Evolutionary conservation across 495 filamentous ascomycete species (phyloP).

Genomic region (Xylaria grammica): DNA sequence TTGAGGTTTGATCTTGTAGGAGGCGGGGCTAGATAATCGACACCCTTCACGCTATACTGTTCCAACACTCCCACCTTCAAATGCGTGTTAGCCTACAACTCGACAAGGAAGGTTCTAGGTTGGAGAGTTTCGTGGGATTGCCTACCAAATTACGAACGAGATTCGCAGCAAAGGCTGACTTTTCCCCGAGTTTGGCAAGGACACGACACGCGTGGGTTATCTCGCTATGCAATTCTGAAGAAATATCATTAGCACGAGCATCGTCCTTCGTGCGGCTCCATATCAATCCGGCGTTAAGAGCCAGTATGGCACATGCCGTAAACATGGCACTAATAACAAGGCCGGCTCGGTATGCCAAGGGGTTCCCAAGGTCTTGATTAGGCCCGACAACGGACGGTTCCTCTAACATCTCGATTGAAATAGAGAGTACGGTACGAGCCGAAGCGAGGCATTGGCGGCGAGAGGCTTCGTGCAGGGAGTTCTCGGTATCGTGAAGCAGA

Average conservation of each 20-base stretch:
- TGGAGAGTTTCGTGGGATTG: not conserved
- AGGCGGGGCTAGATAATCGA: not conserved
- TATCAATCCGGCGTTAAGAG: constrained; percentile 3
- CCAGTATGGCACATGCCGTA: constrained; percentile 18
- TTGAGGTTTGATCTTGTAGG: not conserved
- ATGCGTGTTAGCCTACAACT: not conserved
- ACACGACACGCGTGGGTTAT: constrained; percentile 15
- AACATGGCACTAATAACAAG: constrained; percentile 22
- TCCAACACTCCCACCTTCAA: constrained; percentile 11
- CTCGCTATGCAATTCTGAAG: constrained; percentile 1
- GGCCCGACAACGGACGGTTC: not conserved
- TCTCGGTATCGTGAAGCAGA: constrained; percentile 21
- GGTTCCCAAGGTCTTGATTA: not conserved
- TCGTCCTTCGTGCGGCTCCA: not conserved
- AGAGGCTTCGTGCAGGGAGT: constrained; percentile 10
- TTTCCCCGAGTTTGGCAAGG: constrained; percentile 16
- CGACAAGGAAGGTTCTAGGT: not conserved
- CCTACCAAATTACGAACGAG: constrained; percentile 17
- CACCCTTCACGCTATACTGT: constrained; percentile 15
- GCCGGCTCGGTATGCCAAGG: constrained; percentile 13
- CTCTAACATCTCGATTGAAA: constrained; percentile 6
- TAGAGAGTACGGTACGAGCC: constrained; percentile 17
- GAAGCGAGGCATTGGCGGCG: constrained; percentile 18
- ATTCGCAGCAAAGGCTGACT: constrained; percentile 17
- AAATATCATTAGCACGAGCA: not conserved